Conservation (phyloP, 306 rosid genomes). For the Fagus sylvatica region DNA sequence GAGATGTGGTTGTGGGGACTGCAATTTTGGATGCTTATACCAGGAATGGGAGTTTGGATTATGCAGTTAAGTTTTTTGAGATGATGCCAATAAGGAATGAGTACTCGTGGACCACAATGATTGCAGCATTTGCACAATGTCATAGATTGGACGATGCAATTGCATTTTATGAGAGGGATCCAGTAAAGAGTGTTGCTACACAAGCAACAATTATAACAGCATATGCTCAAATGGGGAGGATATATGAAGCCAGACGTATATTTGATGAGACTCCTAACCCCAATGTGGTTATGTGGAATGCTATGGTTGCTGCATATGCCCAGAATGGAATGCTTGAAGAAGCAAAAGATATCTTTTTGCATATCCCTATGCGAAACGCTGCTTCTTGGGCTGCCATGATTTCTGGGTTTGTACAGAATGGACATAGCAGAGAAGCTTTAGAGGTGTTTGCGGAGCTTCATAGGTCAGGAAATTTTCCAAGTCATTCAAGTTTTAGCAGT, state of each 20-base stretch:
- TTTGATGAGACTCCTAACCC: slow-evolving; percentile 35
- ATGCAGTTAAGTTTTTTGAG: slow-evolving; percentile 22
- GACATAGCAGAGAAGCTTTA: slow-evolving; percentile 35
- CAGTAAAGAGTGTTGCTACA: slow-evolving; percentile 26
- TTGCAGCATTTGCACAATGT: slow-evolving; percentile 31
- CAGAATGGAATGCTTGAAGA: slow-evolving; percentile 48
- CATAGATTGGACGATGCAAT: slow-evolving; percentile 23
- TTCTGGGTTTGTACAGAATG: slow-evolving; percentile 35
- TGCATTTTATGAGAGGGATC: slow-evolving; percentile 27
- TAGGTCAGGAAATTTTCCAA: slow-evolving; percentile 29
- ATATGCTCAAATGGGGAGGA: slow-evolving; percentile 35
- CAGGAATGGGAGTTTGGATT: slow-evolving; percentile 32
- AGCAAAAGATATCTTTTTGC: slow-evolving; percentile 34
- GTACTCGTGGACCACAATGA: slow-evolving; percentile 34
- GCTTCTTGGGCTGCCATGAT: slow-evolving; percentile 43
- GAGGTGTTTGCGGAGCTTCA: slow-evolving; percentile 36
- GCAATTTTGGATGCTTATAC: slow-evolving; percentile 30
- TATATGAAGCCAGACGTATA: slow-evolving; percentile 25
- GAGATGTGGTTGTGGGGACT: slow-evolving; percentile 34
- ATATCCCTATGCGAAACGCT: slow-evolving; percentile 23
- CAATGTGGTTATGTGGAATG: slow-evolving; percentile 40
- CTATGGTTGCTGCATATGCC: slow-evolving; percentile 39
- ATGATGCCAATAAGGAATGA: slow-evolving; percentile 34
- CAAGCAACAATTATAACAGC: slow-evolving; percentile 32
- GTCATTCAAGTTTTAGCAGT: slow-evolving; percentile 36